Conservation (phyloP, 371 early-diverging fungal species). For the Umbelopsis sp. region DNA sequence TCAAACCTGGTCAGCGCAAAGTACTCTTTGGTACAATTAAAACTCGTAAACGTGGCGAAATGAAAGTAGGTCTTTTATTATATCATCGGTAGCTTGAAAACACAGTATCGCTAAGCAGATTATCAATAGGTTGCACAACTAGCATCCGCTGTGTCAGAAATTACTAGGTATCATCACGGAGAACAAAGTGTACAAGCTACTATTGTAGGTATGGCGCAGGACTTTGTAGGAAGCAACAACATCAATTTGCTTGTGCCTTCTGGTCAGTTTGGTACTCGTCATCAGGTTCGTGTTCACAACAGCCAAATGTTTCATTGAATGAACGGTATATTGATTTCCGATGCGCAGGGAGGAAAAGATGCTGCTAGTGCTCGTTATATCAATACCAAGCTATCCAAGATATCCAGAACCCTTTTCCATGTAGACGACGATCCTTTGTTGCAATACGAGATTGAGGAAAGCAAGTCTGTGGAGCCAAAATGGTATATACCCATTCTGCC, state of each 20-base stretch:
- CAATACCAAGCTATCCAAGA: slow-evolving; percentile 79
- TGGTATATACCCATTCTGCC: slow-evolving; percentile 99
- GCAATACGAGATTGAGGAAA: slow-evolving; percentile 94
- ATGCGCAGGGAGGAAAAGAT: slow-evolving; percentile 92
- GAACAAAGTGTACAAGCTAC: slow-evolving; percentile 91
- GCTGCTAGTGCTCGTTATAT: slow-evolving; percentile 99
- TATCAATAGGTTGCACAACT: slow-evolving; percentile 79
- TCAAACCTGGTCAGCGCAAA: slow-evolving; percentile 99
- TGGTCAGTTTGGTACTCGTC: slow-evolving; percentile 98
- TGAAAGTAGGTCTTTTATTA: slow-evolving; percentile 69
- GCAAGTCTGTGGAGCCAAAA: slow-evolving; percentile 93
- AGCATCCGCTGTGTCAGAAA: slow-evolving; percentile 94
- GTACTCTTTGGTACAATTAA: slow-evolving; percentile 91
- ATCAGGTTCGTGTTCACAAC: slow-evolving; percentile 48
- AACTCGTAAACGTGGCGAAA: slow-evolving; percentile 85
- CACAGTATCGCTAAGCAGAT: neutral
- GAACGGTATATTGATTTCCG: neutral
- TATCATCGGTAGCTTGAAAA: neutral
- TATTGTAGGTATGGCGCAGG: slow-evolving; percentile 97
- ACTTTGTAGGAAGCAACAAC: slow-evolving; percentile 99
- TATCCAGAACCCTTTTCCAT: slow-evolving; percentile 90
- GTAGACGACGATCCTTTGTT: slow-evolving; percentile 91
- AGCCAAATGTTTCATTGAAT: neutral
- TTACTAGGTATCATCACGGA: slow-evolving; percentile 99
- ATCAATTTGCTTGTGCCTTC: slow-evolving; percentile 90